Base-by-base conservation (phyloP, 1,139 yeast species). In the Hemisphaericaspora xylanilytica region DNA sequence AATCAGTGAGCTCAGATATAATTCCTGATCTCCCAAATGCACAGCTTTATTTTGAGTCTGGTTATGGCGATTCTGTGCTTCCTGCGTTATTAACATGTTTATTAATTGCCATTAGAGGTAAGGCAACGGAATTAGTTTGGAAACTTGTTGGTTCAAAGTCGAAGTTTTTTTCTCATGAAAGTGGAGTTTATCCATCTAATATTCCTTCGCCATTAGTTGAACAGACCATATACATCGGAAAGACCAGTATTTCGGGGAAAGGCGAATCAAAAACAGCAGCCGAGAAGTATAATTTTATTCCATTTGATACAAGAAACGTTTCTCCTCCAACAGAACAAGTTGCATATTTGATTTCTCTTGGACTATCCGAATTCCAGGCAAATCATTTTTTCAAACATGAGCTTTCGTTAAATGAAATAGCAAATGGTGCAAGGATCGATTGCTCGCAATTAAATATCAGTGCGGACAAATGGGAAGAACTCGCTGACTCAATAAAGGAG, bases 321-420 rank as follows among this genome's bases (percentile, higher is more conserved):
- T 57, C 70, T 4, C 81, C 82, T 9, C 73, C 85, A 0, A 63
- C 65, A n/a, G 66, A 66, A 8, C 75, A 78, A 47, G 57, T 75
- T 7, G 66, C 70, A 5, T 78, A 74, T 45, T 58, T 82, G 35
- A 55, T 57, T 8, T 55, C 59, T 1, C 49, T 70, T n/a, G 85
- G 85, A 1, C 48, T 78, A 36, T 33, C 65, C 1, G 67, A 61
- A 12, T 49, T 55, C 0, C 65, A 63, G 21, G 80, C 80, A 0
- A 49, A 61, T 4, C 68, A 67, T 22, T 57, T 67, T 18, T 59
- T 75, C 40, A 54, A 61, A 6, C 61, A 61, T 42, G 56, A 56
- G 1, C 47, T 48, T 9, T 52, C 52, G 32, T 45, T 65, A 30
- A 36, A 36, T 2, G 51, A 53, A 8, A 47, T 63, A 9, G 36